Evolutionary conservation across 1,139 yeast genomes (phyloP), one percentile per base, ranked within the genome.

Genomic region (Saccharomycopsis hybrid): DNA sequence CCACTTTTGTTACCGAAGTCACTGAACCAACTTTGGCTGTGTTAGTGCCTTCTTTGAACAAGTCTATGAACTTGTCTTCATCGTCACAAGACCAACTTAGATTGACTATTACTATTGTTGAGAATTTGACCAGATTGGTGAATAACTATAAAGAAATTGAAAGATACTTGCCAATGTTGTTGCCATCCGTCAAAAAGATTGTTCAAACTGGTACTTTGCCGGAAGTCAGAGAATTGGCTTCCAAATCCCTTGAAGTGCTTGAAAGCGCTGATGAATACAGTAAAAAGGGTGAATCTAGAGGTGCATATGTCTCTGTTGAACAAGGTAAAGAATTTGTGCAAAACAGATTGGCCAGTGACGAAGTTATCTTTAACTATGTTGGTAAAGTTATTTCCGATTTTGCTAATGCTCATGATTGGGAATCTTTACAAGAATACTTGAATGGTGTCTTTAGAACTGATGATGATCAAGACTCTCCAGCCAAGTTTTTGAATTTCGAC

Each of bases 1-100:
- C 92, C 50, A 92, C 98, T 0, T 92, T 92, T 66, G 98, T 92
- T 47, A 96, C 98, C 46, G 98, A 92, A 71, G 98, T 92, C 56
- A 92, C 97, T 18, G 97, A 90, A 69, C 95, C 97, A 5, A 94
- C 96, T 5, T 74, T 92, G 58, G 79, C 97, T 3, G 71, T 92
- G 54, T 75, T 92, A 60, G 97, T 88, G 41, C 98, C 98, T 48
- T 90, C 90, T 59, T 77, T 92, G 62, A 92, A 83, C 66, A 87
- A 92, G 65, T 92, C 97, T 2, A 76, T 92, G 63, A 89, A 86
- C 64, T 76, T 84, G 74, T 80, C 95, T 13, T 85, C 95, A 1
- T 84, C 96, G 3, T 83, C 97, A 13, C 96, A 90, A 69, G 97
- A 92, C 63, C 95, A 90, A 67, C 78, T 92, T 60, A 85, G 98